These are phyloP conservation scores for Pseudohalonectria lignicola DNA, from an alignment of 2,329 filamentous ascomycete genomes.

Conservation along the genomic window DNA sequence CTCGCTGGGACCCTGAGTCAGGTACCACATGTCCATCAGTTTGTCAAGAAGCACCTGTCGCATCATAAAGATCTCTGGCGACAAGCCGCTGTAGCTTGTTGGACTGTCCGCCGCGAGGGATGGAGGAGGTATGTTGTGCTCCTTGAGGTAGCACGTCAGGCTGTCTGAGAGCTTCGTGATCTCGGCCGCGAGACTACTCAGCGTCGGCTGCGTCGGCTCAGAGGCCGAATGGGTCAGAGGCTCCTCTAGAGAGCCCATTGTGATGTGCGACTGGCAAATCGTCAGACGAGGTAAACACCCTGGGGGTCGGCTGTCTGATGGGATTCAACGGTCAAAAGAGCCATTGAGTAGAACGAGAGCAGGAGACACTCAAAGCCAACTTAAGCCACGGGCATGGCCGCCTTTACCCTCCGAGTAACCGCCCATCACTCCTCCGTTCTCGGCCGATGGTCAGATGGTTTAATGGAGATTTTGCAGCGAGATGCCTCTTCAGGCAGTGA, in stretches of 20 bases:
- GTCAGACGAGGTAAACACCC: too few relatives aligned
- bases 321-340: too few relatives aligned
- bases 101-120: background rate
- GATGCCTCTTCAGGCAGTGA: too few relatives aligned
- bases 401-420: too few relatives aligned
- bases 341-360: too few relatives aligned
- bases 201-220: background rate
- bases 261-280: too few relatives aligned
- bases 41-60: slow-evolving; percentile 31
- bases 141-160: background rate
- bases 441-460: too few relatives aligned
- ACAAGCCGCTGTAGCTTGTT: background rate
- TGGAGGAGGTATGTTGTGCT: background rate
- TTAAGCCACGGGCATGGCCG: too few relatives aligned
- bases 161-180: background rate
- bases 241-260: background rate
- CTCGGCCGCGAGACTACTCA: background rate
- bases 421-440: too few relatives aligned
- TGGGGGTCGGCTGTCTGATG: too few relatives aligned
- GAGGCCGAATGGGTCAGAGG: background rate
- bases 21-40: slow-evolving; percentile 31
- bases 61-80: slow-evolving; percentile 12
- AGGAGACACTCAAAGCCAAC: too few relatives aligned
- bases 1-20: slow-evolving; percentile 36
- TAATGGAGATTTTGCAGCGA: too few relatives aligned